These are phyloP conservation scores for Stellera chamaejasme DNA, from an alignment of 345 rosid genomes.

Conservation along the genomic window DNA sequence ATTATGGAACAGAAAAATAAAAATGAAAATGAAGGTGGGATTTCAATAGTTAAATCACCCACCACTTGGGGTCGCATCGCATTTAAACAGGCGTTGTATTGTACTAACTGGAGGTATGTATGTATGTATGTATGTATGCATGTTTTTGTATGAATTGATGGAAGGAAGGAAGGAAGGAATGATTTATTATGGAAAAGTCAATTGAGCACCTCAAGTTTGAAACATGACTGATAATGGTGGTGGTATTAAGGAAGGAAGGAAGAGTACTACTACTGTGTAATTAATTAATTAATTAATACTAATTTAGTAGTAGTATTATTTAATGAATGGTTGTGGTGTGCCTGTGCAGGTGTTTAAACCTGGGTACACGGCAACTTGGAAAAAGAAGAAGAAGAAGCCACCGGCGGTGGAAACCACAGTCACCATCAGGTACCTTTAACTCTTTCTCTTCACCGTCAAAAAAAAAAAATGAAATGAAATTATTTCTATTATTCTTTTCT, in stretches of 20 bases:
- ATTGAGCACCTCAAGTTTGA: not conserved
- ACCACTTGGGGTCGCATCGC: constrained; percentile 1
- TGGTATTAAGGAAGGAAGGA: not conserved
- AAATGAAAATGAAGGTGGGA: not conserved
- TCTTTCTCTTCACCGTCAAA: not conserved
- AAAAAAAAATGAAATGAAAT: too few relatives aligned
- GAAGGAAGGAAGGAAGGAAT: too few relatives aligned
- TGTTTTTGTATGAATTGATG: not conserved
- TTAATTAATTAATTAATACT: too few relatives aligned
- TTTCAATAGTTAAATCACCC: not conserved
- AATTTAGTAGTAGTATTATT: not conserved
- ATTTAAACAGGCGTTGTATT: not conserved
- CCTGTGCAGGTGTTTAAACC: constrained; percentile 53
- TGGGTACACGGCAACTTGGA: constrained; percentile 50
- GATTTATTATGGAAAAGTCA: not conserved
- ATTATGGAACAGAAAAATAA: not conserved
- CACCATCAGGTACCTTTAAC: constrained; percentile 45
- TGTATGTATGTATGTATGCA: constrained; percentile 1
- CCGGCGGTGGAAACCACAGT: constrained; percentile 44
- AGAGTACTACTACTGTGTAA: too few relatives aligned
- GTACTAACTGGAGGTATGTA: not conserved
- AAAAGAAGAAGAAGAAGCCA: constrained; percentile 32
- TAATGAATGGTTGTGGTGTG: not conserved
- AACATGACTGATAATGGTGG: not conserved
- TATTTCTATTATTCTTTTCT: not conserved